These are phyloP conservation scores for Dioszegia aurantiaca DNA, from an alignment of 768 basidiomycete genomes.

Conservation along the genomic window DNA sequence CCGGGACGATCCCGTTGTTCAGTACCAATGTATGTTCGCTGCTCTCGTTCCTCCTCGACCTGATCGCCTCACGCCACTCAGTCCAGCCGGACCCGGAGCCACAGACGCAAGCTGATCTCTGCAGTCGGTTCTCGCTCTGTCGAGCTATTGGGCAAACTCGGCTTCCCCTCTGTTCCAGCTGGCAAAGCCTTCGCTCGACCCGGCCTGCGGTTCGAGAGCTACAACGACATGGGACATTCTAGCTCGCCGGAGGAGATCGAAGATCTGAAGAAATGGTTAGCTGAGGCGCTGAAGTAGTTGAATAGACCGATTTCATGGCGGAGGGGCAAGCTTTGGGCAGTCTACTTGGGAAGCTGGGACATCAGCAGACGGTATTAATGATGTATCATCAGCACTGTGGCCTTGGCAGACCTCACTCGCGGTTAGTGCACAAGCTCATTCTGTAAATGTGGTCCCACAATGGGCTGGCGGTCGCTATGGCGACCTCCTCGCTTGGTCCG, in stretches of 20 bases:
- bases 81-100: too few species aligned
- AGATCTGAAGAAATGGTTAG: conserved; percentile 70
- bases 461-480: too few species aligned
- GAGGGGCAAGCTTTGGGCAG: background rate
- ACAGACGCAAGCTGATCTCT: conserved; percentile 4
- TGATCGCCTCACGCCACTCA: background rate
- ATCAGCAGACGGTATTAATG: too few species aligned
- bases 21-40: conserved; percentile 54
- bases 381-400: too few species aligned
- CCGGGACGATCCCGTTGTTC: conserved; percentile 69
- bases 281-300: conserved; percentile 51
- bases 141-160: conserved; percentile 60
- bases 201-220: conserved; percentile 68
- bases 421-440: too few species aligned
- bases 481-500: too few species aligned
- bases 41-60: background rate
- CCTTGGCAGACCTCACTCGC: too few species aligned
- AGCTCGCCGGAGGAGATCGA: conserved; percentile 65
- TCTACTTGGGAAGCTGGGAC: too few species aligned
- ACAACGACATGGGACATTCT: conserved; percentile 67
- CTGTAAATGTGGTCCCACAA: too few species aligned
- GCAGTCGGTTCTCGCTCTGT: conserved; percentile 58
- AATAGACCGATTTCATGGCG: background rate
- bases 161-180: conserved; percentile 52
- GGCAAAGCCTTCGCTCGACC: conserved; percentile 46